phyloP scores from a whole-genome alignment of 768 basidiomycete species.

The Russula lepida region DNA sequence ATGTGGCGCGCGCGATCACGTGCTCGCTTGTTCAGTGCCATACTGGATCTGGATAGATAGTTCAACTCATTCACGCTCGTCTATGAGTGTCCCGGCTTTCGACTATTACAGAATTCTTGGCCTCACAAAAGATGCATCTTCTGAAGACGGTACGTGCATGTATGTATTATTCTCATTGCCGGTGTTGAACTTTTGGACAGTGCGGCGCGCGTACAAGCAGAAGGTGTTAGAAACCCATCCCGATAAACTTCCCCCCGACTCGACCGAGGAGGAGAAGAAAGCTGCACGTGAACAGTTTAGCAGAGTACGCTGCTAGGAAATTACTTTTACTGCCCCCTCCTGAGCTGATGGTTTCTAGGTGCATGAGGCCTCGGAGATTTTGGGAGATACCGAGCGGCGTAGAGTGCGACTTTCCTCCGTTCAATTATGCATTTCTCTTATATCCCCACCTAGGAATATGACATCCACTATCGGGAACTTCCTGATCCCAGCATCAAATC shows the following conservation, averaged over 20 bases:
- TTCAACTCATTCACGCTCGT: neutral
- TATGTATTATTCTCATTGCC: neutral
- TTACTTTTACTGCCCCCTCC: neutral
- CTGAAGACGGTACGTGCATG: conserved; percentile 10
- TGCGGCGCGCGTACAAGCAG: conserved; percentile 59
- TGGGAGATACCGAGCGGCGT: conserved; percentile 48
- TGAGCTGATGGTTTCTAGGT: conserved; percentile 37
- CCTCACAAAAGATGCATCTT: conserved; percentile 2
- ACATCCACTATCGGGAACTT: conserved; percentile 16
- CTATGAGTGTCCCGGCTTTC: conserved; percentile 5
- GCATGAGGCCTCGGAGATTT: conserved; percentile 50
- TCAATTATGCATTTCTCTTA: neutral
- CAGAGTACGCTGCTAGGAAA: conserved; percentile 35
- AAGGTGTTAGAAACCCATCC: conserved; percentile 67
- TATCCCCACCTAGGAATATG: conserved; percentile 13
- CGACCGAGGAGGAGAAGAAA: conserved; percentile 43
- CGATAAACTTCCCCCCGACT: conserved; percentile 53
- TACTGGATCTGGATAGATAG: no score
- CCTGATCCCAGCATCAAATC: conserved; percentile 13
- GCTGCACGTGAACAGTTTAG: conserved; percentile 52
- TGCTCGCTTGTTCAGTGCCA: neutral
- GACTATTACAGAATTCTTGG: conserved; percentile 14
- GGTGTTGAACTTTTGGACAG: conserved; percentile 28
- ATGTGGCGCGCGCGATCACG: neutral
- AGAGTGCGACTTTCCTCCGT: conserved; percentile 33